A percentile compares a stretch with the other conserved stretches of the same genome.
Evolutionary conservation across 768 basidiomycete genomes (phyloP).

Genomic region (Boletus tomentosulus): DNA sequence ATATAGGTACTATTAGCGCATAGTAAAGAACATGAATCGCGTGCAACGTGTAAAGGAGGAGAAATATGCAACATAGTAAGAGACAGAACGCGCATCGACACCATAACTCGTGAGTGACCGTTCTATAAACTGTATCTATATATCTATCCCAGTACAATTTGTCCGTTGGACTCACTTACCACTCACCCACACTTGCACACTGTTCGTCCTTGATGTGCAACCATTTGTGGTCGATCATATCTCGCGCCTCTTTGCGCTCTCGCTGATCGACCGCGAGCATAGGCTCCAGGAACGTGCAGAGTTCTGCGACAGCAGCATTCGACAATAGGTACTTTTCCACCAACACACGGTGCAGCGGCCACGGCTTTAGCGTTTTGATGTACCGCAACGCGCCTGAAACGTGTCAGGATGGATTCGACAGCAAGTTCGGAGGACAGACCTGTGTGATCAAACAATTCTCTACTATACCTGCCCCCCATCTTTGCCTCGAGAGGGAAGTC

Average conservation of each 20-base stretch:
- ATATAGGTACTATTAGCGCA: neutral
- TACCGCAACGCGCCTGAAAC: conserved; percentile 61
- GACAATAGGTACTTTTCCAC: conserved; percentile 81
- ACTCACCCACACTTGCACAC: conserved; percentile 25
- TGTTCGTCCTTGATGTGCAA: conserved; percentile 40
- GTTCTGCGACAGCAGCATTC: conserved; percentile 48
- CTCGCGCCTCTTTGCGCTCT: conserved; percentile 64
- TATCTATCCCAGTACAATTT: conserved; percentile 1
- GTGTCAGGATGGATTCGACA: conserved; percentile 2
- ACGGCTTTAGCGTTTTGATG: conserved; percentile 70
- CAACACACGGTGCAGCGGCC: conserved; percentile 83
- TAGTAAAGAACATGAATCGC: neutral
- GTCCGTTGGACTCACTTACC: conserved; percentile 20
- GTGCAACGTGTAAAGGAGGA: neutral
- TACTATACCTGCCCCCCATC: conserved; percentile 79
- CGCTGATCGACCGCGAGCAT: conserved; percentile 73
- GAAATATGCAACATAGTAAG: conserved; percentile 6
- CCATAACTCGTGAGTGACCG: conserved; percentile 3
- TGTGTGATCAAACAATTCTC: conserved; percentile 76
- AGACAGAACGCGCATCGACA: neutral
- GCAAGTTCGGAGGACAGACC: conserved; percentile 38
- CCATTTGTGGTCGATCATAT: conserved; percentile 77
- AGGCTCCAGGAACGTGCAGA: conserved; percentile 68
- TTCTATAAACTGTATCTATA: conserved; percentile 10
- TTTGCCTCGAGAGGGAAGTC: conserved; percentile 71